These are phyloP conservation scores for Eucalyptus sp. DNA, from an alignment of 345 rosid genomes.

Conservation along the genomic window DNA sequence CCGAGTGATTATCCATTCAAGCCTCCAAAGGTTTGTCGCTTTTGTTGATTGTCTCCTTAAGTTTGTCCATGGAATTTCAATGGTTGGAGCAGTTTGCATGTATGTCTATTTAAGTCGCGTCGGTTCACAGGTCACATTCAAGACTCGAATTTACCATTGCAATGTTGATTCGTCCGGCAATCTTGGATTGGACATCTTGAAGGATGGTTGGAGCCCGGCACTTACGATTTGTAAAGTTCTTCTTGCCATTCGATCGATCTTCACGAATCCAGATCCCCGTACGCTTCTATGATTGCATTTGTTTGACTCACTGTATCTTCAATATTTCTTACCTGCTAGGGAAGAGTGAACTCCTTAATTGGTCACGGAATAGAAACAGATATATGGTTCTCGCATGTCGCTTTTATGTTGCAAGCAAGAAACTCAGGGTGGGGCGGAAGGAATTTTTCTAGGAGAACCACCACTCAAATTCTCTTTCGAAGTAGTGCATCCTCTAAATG, in stretches of 20 bases:
- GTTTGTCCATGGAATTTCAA: not conserved
- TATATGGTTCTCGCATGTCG: not conserved
- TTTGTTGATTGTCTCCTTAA: not conserved
- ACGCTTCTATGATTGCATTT: not conserved
- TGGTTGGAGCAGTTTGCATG: not conserved
- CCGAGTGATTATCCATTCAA: conserved; percentile 84
- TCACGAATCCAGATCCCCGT: conserved; percentile 74
- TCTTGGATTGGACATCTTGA: conserved; percentile 60
- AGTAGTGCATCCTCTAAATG: not conserved
- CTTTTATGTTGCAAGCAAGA: not conserved
- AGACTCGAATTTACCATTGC: conserved; percentile 87
- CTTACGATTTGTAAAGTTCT: conserved; percentile 74
- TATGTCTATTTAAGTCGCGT: not conserved
- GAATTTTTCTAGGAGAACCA: not conserved
- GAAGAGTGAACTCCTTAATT: not conserved
- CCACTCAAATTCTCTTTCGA: not conserved
- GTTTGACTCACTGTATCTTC: not conserved
- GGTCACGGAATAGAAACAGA: not conserved
- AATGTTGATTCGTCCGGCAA: conserved; percentile 74
- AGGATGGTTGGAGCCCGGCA: conserved; percentile 91
- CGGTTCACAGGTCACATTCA: conserved; percentile 57
- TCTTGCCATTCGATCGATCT: conserved; percentile 62
- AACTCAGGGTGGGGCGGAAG: not conserved
- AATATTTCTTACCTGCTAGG: not conserved
- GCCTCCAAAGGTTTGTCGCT: conserved; percentile 67